A percentile compares a stretch with the other conserved stretches of the same genome.
Conservation (phyloP, 768 basidiomycete genomes). For the Pseudohyphozyma bogoriensis region DNA sequence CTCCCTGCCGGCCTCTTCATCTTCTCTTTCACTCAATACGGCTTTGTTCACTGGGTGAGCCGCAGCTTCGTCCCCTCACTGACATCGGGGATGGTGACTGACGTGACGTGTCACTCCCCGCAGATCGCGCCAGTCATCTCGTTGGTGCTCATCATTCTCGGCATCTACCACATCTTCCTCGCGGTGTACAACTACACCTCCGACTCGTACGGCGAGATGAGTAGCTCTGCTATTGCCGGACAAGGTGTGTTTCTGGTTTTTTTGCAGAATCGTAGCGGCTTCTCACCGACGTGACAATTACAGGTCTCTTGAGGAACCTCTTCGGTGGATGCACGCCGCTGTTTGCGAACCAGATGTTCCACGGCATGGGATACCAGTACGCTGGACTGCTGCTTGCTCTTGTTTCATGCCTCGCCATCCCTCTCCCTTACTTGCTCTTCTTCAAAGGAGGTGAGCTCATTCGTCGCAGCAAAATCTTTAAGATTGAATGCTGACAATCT, state of each 20-base stretch:
- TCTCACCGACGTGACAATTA: background rate
- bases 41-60: constrained; percentile 14
- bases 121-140: constrained; percentile 21
- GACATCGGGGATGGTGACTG: background rate
- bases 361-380: background rate
- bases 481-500: too few species aligned
- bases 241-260: background rate
- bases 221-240: background rate
- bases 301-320: too few species aligned
- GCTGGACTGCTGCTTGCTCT: too few species aligned
- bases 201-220: background rate
- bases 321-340: too few species aligned
- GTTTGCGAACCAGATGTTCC: background rate
- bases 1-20: constrained; percentile 20
- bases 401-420: too few species aligned
- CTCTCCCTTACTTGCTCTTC: too few species aligned
- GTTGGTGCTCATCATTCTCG: constrained; percentile 11
- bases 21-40: constrained; percentile 27
- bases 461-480: too few species aligned
- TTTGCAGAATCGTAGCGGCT: background rate
- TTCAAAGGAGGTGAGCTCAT: too few species aligned
- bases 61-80: background rate
- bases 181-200: background rate
- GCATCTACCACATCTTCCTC: background rate
- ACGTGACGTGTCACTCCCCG: background rate